Percentiles rank a stretch among this genome's conserved stretches.
Evolutionary conservation across 108 stramenopile genomes (phyloP).

Genomic region (Cyclostephanos invisitatus): DNA sequence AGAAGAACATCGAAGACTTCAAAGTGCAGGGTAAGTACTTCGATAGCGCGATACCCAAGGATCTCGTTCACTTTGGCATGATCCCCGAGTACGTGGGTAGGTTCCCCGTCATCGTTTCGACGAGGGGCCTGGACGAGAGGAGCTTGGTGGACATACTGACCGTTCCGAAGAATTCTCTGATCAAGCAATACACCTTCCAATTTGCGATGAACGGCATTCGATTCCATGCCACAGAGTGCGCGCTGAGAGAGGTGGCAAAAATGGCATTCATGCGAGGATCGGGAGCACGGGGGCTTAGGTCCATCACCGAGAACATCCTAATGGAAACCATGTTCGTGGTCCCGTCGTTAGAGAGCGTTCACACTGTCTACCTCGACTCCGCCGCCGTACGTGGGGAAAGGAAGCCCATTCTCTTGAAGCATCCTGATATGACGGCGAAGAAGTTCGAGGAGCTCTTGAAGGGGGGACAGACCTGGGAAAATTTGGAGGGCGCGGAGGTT

Average conservation of each 20-base stretch:
- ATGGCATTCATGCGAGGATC: conserved; percentile 91
- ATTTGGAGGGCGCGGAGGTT: conserved; percentile 58
- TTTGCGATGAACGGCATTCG: conserved; percentile 95
- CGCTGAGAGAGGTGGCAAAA: conserved; percentile 87
- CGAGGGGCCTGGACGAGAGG: conserved; percentile 86
- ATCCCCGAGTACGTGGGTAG: conserved; percentile 98
- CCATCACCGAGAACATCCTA: conserved; percentile 92
- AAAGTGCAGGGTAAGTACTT: conserved; percentile 88
- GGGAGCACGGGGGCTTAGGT: conserved; percentile 94
- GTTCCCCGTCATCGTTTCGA: conserved; percentile 96
- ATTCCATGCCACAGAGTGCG: conserved; percentile 93
- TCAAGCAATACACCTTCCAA: conserved; percentile 94
- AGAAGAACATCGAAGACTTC: conserved; percentile 85
- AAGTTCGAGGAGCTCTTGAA: conserved; percentile 70
- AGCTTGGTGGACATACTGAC: conserved; percentile 95
- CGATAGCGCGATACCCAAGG: conserved; percentile 91
- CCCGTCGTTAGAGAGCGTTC: conserved; percentile 82
- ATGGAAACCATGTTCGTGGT: conserved; percentile 95
- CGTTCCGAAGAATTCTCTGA: conserved; percentile 93
- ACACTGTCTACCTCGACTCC: conserved; percentile 95
- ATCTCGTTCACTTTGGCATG: conserved; percentile 93
- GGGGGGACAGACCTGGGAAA: conserved; percentile 48
- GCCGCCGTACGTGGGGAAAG: conserved; percentile 84
- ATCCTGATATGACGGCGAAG: conserved; percentile 75
- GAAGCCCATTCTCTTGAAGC: conserved; percentile 78